Evolutionary conservation across 148 eudicot genomes (phyloP).

Genomic region (Dianthus caryophyllus): DNA sequence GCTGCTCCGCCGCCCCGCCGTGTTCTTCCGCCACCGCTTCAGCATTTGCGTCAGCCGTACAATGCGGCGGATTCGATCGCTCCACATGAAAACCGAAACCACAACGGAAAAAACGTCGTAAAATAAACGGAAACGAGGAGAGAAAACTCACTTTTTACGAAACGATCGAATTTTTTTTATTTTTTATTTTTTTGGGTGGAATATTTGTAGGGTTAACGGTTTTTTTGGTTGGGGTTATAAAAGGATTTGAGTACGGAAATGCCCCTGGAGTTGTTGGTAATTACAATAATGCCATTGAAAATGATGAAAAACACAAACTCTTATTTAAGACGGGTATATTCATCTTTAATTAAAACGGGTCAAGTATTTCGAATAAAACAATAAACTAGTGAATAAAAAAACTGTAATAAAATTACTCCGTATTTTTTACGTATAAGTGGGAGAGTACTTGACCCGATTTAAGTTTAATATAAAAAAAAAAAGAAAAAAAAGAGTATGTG

Average conservation of each 20-base stretch:
- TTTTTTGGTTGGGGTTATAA: constrained; percentile 6
- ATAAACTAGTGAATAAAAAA: too few relatives aligned
- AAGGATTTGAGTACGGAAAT: neutral
- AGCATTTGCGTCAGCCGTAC: constrained; percentile 58
- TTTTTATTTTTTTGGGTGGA: neutral
- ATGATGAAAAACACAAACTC: too few relatives aligned
- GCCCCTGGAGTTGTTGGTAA: neutral
- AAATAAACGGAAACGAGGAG: neutral
- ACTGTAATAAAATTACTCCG: too few relatives aligned
- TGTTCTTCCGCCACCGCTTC: constrained; percentile 37
- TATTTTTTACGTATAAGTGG: too few relatives aligned
- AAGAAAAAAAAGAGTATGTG: too few relatives aligned
- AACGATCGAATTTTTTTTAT: too few relatives aligned
- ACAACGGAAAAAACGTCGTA: neutral
- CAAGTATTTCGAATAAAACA: too few relatives aligned
- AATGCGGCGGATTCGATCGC: constrained; percentile 54
- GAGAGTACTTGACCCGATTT: too few relatives aligned
- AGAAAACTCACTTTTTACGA: neutral
- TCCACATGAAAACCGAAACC: constrained; percentile 15
- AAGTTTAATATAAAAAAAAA: too few relatives aligned
- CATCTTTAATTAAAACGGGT: too few relatives aligned
- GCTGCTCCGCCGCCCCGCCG: constrained; percentile 6
- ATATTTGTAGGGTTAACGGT: constrained; percentile 32
- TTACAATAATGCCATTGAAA: neutral
- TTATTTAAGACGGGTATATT: too few relatives aligned